Conservation (phyloP, 805 yeast genomes). For the Nakazawaea wyomingensis region DNA sequence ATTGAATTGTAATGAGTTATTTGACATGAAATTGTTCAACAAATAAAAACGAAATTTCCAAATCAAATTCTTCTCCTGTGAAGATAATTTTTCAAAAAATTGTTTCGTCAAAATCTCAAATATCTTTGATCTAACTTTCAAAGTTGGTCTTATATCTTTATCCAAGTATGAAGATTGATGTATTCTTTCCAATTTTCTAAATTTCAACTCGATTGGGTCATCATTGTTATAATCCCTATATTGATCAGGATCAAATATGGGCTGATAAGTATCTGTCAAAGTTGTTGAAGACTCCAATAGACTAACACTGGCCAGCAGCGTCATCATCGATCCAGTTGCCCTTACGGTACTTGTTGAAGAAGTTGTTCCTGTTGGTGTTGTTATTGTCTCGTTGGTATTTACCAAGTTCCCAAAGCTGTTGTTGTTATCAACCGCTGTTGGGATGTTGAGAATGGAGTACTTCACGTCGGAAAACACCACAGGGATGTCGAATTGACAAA, state of each 20-base stretch:
- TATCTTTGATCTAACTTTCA: slow-evolving; percentile 72
- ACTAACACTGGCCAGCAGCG: slow-evolving; percentile 4
- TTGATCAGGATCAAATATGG: slow-evolving; percentile 67
- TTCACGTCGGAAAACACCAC: slow-evolving; percentile 61
- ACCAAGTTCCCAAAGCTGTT: not conserved
- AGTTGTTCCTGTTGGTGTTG: not conserved
- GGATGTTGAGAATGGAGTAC: slow-evolving; percentile 28
- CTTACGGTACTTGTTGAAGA: no score
- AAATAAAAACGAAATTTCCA: slow-evolving; percentile 90
- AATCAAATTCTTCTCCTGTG: slow-evolving; percentile 76
- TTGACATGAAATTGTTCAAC: slow-evolving; percentile 42
- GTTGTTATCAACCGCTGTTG: slow-evolving; percentile 16
- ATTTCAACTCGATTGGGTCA: slow-evolving; percentile 87
- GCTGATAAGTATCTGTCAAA: slow-evolving; percentile 24
- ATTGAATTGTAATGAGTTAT: slow-evolving; percentile 26
- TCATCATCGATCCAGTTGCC: no score
- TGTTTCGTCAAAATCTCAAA: slow-evolving; percentile 67
- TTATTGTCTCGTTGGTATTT: not conserved
- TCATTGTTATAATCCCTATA: slow-evolving; percentile 32
- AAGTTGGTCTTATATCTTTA: slow-evolving; percentile 82
- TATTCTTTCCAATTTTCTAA: slow-evolving; percentile 76
- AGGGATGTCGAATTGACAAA: slow-evolving; percentile 66
- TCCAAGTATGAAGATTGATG: slow-evolving; percentile 75
- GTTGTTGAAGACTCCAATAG: slow-evolving; percentile 14
- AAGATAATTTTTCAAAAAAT: slow-evolving; percentile 75